Base-by-base conservation (phyloP, 257 asterid genomes). In the Solanum chiquidenum region DNA sequence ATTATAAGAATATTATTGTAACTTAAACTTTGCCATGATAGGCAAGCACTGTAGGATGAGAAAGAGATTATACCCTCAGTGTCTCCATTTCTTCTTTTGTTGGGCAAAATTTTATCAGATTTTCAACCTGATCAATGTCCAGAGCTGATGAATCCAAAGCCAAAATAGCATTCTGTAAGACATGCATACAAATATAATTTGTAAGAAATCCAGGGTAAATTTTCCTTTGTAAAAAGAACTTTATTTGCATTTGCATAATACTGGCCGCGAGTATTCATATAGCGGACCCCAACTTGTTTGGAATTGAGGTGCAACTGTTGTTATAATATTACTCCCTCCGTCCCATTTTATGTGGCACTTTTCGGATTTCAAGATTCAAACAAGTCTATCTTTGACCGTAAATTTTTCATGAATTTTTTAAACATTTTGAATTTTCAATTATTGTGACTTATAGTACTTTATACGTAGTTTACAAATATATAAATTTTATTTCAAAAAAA, bases 41-140 rank as follows among this genome's bases (percentile, higher is more conserved):
- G 64, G 75, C 85, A 88, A 21, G 79, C 86, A 72, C 60, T 66
- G 66, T 40, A 40, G 33, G 83, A 52, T 49, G 74, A 75, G 83
- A 38, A 55, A 37, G 72, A 85, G 35, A 60, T 75, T 76, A 72
- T 91, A 97, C 99, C 98, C 94, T 95, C 55, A 95, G 92, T 34
- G 95, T 97, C 92, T 95, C 98, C 99, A 97, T 97, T 91, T 97
- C 99, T 90, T 97, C 98, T 93, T 95, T 97, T 83, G 98, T 97
- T 6, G 99, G 99, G 88, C 98, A 94, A 84, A 97, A 97, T 87
- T 97, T 97, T 88, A 97, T 97, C 83, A 97, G 98, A 97, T 95
- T 96, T 92, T 96, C 99, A 92, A 96, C 98, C 94, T 96, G 99
- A 93, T 96, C 99, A 90, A 95, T 97, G 93, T 97, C 99, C 96